Evolutionary conservation across 345 rosid species (phyloP), one percentile per base, ranked within the genome.

Genomic region (Stellera chamaejasme): DNA sequence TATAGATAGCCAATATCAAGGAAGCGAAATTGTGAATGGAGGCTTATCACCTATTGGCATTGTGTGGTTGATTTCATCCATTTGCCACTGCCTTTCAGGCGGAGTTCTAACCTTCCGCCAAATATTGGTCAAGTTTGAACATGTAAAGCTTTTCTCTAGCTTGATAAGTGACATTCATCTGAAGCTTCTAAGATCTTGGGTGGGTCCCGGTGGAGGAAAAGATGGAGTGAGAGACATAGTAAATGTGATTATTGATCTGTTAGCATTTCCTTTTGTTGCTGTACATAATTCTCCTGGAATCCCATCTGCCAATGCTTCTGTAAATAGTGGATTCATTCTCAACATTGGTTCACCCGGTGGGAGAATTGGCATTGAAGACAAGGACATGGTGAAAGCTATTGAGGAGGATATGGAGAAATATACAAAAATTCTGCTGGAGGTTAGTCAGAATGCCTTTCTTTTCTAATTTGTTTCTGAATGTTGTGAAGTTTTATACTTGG

Each of bases 201-300:
- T 75, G 72, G 97, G 97, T 47, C 94, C 90, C 0, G 93, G 91
- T 45, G 97, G 97, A 70, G 91, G 97, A 49, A 84, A 84, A 67
- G 84, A 82, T 74, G 97, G 97, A 60, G 86, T 79, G 64, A 84
- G 77, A 60, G 98, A 88, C 73, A 47, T 77, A 65, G 74, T 78
- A 66, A 81, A 82, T 78, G 81, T 77, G 16, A 85, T 75, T 53
- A 73, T 89, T 61, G 94, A 89, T 83, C 80, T 89, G 65, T 75
- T 89, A 55, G 99, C 94, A 23, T 93, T 82, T 68, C 99, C 99
- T 66, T 86, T 89, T 75, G 88, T 93, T 56, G 96, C 85, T 72
- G 61, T 89, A 58, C 99, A 93, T 70, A 84, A 77, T 77, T 68
- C 84, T 66, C 84, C 94, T 53, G 79, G 94, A 60, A 53, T 79